Evolutionary conservation across 2,329 filamentous ascomycete genomes (phyloP), one percentile per base, ranked within the genome.

Genomic region (Colletotrichum eleusines): DNA sequence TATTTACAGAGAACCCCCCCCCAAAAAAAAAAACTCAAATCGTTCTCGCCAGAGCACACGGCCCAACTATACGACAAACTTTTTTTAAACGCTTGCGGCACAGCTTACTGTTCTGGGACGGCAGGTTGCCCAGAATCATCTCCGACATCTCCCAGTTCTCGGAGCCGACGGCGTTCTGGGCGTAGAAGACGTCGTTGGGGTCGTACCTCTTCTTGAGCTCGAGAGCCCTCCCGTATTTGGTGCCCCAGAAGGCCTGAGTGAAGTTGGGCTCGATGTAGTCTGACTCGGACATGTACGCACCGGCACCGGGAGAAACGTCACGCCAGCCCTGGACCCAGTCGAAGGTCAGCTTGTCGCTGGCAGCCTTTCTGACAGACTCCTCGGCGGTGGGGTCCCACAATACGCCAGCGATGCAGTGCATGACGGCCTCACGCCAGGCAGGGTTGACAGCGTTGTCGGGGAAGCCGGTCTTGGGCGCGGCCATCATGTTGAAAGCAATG

Each of bases 391-490:
- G 51, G 28, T 81, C 82, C 0, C 42, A 11, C 0, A 76, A 55
- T 0, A 75, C 75, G 7, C 74, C 77, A 5, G 78, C 80, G 82
- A 51, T 59, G 50, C 79, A 62, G 35, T 73, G 82, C 73, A 83
- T 75, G 0, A 79, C 75, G 2, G 83, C 79, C 7, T 79, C 77
- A 51, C 86, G 80, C 85, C 85, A 88, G 1, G 84, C 85, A 5
- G 85, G 84, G 74, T 85, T 85, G 48, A 86, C 79, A 7, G 83
- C 81, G 18, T 81, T 85, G 59, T 80, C 79, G 1, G 80, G 78
- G 60, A 64, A 70, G 8, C 69, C 69, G 26, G 63, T 46, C 63
- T 66, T 51, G 20, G 70, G 70, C 26, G 72, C 72, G 16, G 69
- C 69, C 38, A 60, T 55, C 18, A 80, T 74, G 73, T 80, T 79